phyloP scores from a whole-genome alignment of 1,284 basidiomycete genomes.

The Sanghuangporus sanghuang region DNA sequence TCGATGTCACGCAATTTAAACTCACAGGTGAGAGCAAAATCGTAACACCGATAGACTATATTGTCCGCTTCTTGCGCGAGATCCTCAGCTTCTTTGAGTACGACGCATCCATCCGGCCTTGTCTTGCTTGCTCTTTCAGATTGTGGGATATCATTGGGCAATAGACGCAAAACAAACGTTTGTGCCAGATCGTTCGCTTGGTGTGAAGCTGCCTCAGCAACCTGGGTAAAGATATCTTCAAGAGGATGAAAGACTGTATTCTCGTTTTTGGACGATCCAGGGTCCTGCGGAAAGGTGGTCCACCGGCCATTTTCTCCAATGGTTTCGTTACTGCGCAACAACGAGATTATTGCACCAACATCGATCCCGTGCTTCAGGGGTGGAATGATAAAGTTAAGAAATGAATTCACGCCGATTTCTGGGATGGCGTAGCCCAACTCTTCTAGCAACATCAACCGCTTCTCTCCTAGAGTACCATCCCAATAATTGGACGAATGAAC shows the following conservation, averaged over 20 bases:
- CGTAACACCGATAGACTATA: neutral
- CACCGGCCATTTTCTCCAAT: neutral
- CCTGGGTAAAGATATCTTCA: neutral
- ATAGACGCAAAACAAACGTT: neutral
- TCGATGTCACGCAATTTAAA: neutral
- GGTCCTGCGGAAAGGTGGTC: neutral
- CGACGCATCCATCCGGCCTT: neutral
- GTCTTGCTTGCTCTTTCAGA: neutral
- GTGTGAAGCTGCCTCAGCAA: neutral
- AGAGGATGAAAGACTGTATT: neutral
- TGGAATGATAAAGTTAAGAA: neutral
- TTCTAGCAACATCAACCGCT: neutral
- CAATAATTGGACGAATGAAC: neutral
- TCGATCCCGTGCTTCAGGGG: neutral
- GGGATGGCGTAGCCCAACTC: neutral
- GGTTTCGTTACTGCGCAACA: neutral
- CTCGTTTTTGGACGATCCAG: neutral
- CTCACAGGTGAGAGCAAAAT: neutral
- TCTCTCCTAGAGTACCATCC: neutral
- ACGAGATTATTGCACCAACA: neutral
- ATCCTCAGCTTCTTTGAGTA: neutral
- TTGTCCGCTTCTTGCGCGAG: neutral
- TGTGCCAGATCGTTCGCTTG: neutral
- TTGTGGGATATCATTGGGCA: neutral
- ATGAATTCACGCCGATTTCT: neutral